These are phyloP conservation scores for Cucumis cinereus DNA, from an alignment of 306 rosid genomes.

Conservation along the genomic window DNA sequence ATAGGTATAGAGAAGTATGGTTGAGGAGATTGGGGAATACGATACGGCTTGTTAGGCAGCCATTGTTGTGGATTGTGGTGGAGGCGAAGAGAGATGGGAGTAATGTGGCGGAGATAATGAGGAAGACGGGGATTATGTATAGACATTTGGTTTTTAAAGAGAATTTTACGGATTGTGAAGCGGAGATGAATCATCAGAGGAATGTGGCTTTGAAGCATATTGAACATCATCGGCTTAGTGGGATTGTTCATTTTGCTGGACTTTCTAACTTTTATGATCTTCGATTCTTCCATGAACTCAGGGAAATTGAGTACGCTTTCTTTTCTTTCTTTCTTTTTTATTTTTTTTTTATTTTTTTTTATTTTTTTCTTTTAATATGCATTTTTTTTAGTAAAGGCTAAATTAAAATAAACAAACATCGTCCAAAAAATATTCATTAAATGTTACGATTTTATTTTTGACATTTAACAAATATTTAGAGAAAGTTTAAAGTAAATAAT, in stretches of 20 bases:
- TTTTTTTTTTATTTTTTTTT: neutral
- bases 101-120: constrained; percentile 35
- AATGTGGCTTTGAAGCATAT: constrained; percentile 80
- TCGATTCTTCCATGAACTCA: constrained; percentile 68
- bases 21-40: constrained; percentile 70
- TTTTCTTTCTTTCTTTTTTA: neutral
- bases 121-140: constrained; percentile 78
- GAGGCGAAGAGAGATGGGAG: constrained; percentile 41
- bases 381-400: too few species aligned
- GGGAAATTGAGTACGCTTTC: constrained; percentile 61
- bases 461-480: too few species aligned
- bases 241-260: constrained; percentile 91
- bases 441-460: too few species aligned
- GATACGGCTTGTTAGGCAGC: constrained; percentile 48
- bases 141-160: constrained; percentile 72
- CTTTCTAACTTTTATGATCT: constrained; percentile 80
- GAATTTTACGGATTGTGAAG: constrained; percentile 61
- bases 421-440: too few species aligned
- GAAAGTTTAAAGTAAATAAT: too few species aligned
- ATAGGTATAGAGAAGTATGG: constrained; percentile 33
- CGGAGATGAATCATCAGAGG: constrained; percentile 77
- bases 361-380: too few species aligned
- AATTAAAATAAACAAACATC: too few species aligned
- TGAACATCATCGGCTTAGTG: constrained; percentile 66
- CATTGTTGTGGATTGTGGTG: constrained; percentile 84